A percentile compares a stretch with the other conserved stretches of the same genome.
Evolutionary conservation across 1,139 yeast genomes (phyloP).

Genomic region (Taphrina populina): DNA sequence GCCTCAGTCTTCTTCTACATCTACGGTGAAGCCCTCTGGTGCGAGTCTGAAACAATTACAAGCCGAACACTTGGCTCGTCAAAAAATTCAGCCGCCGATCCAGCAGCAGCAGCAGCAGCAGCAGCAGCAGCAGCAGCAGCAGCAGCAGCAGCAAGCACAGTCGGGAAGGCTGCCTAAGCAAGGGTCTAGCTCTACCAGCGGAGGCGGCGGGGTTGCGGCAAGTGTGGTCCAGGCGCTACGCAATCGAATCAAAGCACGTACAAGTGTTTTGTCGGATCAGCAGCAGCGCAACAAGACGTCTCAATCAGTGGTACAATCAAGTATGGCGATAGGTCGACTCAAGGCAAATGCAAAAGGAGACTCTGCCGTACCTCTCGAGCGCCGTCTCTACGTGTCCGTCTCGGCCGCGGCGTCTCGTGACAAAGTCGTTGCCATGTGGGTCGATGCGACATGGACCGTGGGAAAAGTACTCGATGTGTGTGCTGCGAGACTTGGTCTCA

Average conservation of each 20-base stretch:
- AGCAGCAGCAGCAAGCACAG: conserved; percentile 2
- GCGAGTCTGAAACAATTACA: conserved; percentile 20
- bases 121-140: background rate
- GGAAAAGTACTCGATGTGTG: conserved; percentile 17
- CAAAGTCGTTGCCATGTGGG: conserved; percentile 1
- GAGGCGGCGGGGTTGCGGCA: too few relatives aligned
- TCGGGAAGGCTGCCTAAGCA: background rate
- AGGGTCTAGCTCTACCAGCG: too few relatives aligned
- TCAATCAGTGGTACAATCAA: background rate
- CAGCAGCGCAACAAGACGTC: conserved; percentile 6
- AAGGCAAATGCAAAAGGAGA: conserved; percentile 28
- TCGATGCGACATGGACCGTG: conserved; percentile 10
- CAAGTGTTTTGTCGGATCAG: conserved; percentile 1
- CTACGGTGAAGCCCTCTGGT: too few relatives aligned
- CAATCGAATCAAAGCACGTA: too few relatives aligned
- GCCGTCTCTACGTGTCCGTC: conserved; percentile 5
- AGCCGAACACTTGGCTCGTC: conserved; percentile 29
- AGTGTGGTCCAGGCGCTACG: too few relatives aligned
- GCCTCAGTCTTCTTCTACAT: too few relatives aligned
- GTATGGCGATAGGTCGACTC: conserved; percentile 1
- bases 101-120: background rate
- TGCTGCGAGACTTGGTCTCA: conserved; percentile 1
- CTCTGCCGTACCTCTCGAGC: background rate
- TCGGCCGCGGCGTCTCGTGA: background rate
- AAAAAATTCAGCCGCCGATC: background rate